A percentile compares a stretch with the other conserved stretches of the same genome.
Conservation (phyloP, 805 yeast genomes). For the Saccharomyces cerevisiae region DNA sequence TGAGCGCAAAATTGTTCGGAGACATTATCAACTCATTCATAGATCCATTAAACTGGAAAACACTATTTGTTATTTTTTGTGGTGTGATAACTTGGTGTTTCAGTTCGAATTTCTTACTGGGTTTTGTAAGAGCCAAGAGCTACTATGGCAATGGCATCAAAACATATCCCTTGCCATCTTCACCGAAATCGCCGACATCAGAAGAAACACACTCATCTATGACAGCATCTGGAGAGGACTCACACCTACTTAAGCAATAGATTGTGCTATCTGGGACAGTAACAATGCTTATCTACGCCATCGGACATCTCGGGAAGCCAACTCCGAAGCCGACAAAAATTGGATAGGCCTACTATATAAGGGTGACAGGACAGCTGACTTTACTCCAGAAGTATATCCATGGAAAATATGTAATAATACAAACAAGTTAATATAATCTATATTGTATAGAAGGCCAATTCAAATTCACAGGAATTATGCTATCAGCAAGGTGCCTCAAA, state of each 20-base stretch:
- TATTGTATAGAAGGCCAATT: background rate
- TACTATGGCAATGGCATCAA: constrained; percentile 29
- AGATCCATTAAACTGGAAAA: constrained; percentile 60
- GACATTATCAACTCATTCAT: constrained; percentile 51
- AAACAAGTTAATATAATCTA: background rate
- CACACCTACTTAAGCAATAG: background rate
- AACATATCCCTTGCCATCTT: constrained; percentile 2
- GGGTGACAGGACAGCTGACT: background rate
- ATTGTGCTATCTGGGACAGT: background rate
- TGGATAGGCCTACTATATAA: background rate
- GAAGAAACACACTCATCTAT: background rate
- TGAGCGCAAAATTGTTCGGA: constrained; percentile 59
- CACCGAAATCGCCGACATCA: background rate
- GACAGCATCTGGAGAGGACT: background rate
- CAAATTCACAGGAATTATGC: background rate
- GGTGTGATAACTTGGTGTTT: constrained; percentile 41
- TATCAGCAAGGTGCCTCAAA: background rate
- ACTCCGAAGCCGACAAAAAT: background rate
- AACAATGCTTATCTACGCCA: background rate
- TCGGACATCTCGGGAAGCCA: background rate
- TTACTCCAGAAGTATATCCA: background rate
- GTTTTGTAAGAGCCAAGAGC: constrained; percentile 50
- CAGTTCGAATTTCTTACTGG: constrained; percentile 55
- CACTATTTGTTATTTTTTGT: constrained; percentile 38
- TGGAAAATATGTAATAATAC: background rate